Evolutionary conservation across 169 alveolate species (phyloP), one percentile per base, ranked within the genome.

Genomic region (Plasmodium malariae): DNA sequence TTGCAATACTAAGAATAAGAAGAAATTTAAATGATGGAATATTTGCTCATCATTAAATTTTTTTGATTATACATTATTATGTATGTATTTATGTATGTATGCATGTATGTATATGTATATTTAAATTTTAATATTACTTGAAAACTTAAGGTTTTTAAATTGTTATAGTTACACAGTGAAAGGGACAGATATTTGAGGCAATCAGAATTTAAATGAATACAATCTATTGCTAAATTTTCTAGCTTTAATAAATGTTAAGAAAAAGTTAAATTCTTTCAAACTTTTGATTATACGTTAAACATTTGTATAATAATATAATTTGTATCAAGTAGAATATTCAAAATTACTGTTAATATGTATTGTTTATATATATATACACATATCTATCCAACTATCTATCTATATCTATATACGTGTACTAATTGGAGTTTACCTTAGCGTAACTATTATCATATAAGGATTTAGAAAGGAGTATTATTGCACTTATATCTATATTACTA

Each of bases 141-240:
- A 62, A 76, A 43, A 28, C 89, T 76, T 63, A 76, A 57, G 32
- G 74, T 62, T 62, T 76, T 76, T 62, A 76, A 76, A 76, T 45
- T 76, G 36, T 76, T 76, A 43, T 76, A 76, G 54, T 76, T 76
- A 45, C 89, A 76, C 45, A 76, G 34, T 48, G 89, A 76, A 4
- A 76, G 24, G 67, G 89, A 76, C 26, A 76, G 26, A n/a, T 76
- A 76, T 67, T 76, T 76, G 28, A 76, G 55, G 65, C 69, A 76
- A 54, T 76, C 76, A 14, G 21, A 40, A 1, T 21, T 49, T 48
- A 76, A 36, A 28, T 60, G 28, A 60, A 43, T 76, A 36, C 89
- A 76, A 45, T 76, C 89, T 62, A 76, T 76, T 32, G 89, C 36
- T 34, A 76, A 48, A 76, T 76, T 43, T 48, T 76, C 89, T 45